A percentile compares a stretch with the other conserved stretches of the same genome.
These are phyloP conservation scores for Clathrus columnatus DNA, from an alignment of 768 basidiomycete species.

Conservation along the genomic window DNA sequence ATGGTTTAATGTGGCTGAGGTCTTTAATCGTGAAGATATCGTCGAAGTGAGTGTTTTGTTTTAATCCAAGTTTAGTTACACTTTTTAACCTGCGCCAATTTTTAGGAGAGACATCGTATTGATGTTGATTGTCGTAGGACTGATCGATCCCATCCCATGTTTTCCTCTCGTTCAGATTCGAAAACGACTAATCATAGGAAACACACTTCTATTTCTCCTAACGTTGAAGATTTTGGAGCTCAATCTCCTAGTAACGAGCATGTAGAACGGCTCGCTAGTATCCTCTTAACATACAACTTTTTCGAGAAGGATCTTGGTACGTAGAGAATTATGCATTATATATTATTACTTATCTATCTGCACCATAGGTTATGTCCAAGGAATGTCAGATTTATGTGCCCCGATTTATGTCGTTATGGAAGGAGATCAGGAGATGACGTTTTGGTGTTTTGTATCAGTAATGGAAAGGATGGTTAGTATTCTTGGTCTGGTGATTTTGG, in stretches of 20 bases:
- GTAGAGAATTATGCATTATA: constrained; percentile 21
- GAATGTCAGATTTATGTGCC: constrained; percentile 94
- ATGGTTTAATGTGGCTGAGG: constrained; percentile 79
- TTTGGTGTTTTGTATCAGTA: constrained; percentile 93
- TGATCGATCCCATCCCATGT: constrained; percentile 88
- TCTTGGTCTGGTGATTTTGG: background rate
- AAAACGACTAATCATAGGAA: constrained; percentile 25
- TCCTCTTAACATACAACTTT: constrained; percentile 87
- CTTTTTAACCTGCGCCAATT: constrained; percentile 4
- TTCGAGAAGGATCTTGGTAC: constrained; percentile 81
- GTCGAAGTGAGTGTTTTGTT: constrained; percentile 54
- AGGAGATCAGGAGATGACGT: constrained; percentile 82
- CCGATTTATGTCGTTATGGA: constrained; percentile 90
- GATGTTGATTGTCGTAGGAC: constrained; percentile 97
- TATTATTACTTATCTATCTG: constrained; percentile 13
- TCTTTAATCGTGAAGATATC: constrained; percentile 71
- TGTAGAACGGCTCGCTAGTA: constrained; percentile 76
- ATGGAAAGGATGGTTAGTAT: constrained; percentile 88
- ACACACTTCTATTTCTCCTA: constrained; percentile 65
- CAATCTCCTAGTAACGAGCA: constrained; percentile 89
- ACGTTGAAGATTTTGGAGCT: constrained; percentile 64
- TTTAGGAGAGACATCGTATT: constrained; percentile 79
- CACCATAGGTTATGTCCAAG: constrained; percentile 86
- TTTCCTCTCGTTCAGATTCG: constrained; percentile 36
- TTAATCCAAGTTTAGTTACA: background rate